Base-by-base conservation (phyloP, 768 basidiomycete species). In the Leucocoprinus sp. region DNA sequence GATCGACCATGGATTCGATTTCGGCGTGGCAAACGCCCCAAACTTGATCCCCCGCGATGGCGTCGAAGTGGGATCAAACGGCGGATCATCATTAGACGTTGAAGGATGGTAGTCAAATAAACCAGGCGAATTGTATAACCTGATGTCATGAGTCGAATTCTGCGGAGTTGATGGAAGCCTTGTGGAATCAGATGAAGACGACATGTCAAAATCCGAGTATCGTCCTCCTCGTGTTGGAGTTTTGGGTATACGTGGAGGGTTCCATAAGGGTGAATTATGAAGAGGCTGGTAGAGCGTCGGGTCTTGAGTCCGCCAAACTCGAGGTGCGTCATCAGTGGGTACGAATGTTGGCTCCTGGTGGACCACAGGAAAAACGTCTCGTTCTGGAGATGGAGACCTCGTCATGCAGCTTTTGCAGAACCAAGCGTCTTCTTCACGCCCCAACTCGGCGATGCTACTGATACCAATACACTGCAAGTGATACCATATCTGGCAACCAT, bases 391-490 rank as follows among this genome's bases (percentile, higher is more conserved):
- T 8, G 67, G 68, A 19, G 70, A 70, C 8, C 66, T 62, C 23
- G 62, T 50, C 52, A 75, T 57, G 54, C 88, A 79, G 48, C 68
- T 64, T 42, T 66, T 60, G 61, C 86, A 84, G 60, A 73, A 91
- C 87, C 88, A 92, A 1, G 78, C 78, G 53, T 88, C 85, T 54
- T 88, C 84, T 56, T 86, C 84, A 39, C 63, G 73, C 5, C 85
- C 88, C 12, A 90, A 67, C 42, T 87, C 79, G 8, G 71, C 62
- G 26, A 77, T 71, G 53, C 69, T 71, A 42, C 63, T 64, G 53
- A 91, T 83, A 42, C 85, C 87, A 28, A 91, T 80, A 60, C 88
- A 92, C 35, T 76, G 64, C 24, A 88, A 69, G 61, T 92, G 88
- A 57, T 84, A 90, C 88, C 88, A 92, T 12, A 69, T 80, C 57